These are phyloP conservation scores for Pseudocercospora fijiensis DNA, from an alignment of 2,329 filamentous ascomycete genomes.

Conservation along the genomic window DNA sequence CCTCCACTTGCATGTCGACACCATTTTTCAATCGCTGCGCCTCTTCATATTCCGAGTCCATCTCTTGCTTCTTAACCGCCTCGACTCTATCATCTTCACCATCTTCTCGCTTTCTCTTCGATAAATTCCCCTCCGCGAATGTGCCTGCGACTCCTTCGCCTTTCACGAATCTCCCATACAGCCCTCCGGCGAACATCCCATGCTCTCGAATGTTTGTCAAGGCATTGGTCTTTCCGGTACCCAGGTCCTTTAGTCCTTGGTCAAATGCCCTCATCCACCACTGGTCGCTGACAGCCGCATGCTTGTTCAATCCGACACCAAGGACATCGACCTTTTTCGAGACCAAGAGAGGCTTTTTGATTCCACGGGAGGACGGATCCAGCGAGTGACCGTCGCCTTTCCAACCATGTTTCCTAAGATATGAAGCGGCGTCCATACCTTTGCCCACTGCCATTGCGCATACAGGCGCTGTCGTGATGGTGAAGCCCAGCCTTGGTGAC, in stretches of 20 bases:
- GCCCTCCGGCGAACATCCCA: conserved; percentile 52
- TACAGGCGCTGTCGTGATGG: not conserved
- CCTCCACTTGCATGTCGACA: conserved; percentile 3
- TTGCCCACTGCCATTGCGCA: conserved; percentile 2
- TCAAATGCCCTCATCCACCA: conserved; percentile 98
- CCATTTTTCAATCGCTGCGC: conserved; percentile 9
- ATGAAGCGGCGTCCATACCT: conserved; percentile 77
- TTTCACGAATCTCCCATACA: conserved; percentile 82
- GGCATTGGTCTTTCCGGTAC: conserved; percentile 60
- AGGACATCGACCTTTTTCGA: conserved; percentile 77
- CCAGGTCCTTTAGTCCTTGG: conserved; percentile 77
- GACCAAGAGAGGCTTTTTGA: conserved; percentile 79
- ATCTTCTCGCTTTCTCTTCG: conserved; percentile 20
- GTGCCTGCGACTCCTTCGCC: conserved; percentile 78
- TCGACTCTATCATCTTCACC: conserved; percentile 9
- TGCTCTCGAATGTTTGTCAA: conserved; percentile 48
- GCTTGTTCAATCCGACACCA: conserved; percentile 76
- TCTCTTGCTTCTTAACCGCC: conserved; percentile 23
- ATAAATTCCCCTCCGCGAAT: conserved; percentile 39
- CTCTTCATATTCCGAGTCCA: conserved; percentile 11
- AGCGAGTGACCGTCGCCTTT: conserved; percentile 84
- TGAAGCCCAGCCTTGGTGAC: no score
- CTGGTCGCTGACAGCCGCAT: conserved; percentile 67
- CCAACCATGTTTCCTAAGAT: conserved; percentile 86
- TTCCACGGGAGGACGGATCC: conserved; percentile 64